phyloP scores from a whole-genome alignment of 805 yeast species.

The Metschnikowia amazonensis region DNA sequence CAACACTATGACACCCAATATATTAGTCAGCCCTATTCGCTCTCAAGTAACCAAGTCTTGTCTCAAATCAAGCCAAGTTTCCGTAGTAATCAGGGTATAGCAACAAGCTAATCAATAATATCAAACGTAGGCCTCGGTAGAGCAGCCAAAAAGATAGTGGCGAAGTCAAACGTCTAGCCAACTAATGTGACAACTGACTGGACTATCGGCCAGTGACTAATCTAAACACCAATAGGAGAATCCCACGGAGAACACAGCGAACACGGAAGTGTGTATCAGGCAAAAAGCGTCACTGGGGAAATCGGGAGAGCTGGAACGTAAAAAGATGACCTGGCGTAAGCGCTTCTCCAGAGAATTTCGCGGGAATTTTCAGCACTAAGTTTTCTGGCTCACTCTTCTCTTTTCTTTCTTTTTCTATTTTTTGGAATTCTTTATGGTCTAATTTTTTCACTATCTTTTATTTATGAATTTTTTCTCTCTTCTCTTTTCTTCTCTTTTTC shows the following conservation, averaged over 20 bases:
- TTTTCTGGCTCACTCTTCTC: not conserved
- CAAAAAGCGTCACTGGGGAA: not conserved
- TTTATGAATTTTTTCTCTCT: no score
- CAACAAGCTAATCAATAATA: no score
- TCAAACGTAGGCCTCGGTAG: no score
- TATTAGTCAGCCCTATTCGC: no score
- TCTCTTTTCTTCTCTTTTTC: no score
- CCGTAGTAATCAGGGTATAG: no score
- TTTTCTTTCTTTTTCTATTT: not conserved
- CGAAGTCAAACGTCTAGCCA: no score
- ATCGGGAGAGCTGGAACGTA: not conserved
- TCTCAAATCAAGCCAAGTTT: no score
- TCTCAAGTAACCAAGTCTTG: no score
- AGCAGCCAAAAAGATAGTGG: no score
- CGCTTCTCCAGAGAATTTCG: not conserved
- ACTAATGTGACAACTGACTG: not conserved
- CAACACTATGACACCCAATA: no score
- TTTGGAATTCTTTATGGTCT: not conserved
- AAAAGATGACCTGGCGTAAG: slow-evolving; percentile 4
- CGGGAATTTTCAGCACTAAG: not conserved
- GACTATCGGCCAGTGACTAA: not conserved
- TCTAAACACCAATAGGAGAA: not conserved
- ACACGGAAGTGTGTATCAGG: slow-evolving; percentile 2
- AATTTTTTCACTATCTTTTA: no score
- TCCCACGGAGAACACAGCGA: slow-evolving; percentile 1